Conservation (phyloP, 805 yeast genomes). For the Candida anglica region DNA sequence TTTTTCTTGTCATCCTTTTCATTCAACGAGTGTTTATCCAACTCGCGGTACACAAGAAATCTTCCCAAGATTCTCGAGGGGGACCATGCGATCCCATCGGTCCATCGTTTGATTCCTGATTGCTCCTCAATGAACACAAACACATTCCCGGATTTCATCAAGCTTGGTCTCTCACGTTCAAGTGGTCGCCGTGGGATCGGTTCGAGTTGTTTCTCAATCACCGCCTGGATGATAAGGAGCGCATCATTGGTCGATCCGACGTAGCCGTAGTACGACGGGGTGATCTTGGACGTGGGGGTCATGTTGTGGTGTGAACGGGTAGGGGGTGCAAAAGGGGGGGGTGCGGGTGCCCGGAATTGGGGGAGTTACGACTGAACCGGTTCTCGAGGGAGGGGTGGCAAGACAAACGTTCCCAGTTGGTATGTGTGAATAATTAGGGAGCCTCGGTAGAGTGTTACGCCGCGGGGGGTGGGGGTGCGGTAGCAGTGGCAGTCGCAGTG, state of each 20-base stretch:
- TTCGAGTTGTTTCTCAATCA: conserved; percentile 54
- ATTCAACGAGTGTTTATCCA: conserved; percentile 35
- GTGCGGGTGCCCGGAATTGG: too few relatives aligned
- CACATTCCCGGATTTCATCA: conserved; percentile 73
- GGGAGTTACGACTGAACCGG: too few relatives aligned
- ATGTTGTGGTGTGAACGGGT: too few relatives aligned
- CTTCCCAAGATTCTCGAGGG: conserved; percentile 86
- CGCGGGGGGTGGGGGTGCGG: too few relatives aligned
- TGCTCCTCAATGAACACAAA: conserved; percentile 82
- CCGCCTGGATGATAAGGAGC: conserved; percentile 74
- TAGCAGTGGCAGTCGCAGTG: too few relatives aligned
- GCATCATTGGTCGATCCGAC: conserved; percentile 84
- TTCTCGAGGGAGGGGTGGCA: too few relatives aligned
- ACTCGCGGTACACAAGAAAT: conserved; percentile 77
- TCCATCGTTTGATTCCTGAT: conserved; percentile 89
- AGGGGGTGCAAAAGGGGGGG: too few relatives aligned
- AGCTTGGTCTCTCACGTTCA: conserved; percentile 63
- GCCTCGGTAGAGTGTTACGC: too few relatives aligned
- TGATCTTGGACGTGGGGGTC: conserved; percentile 9
- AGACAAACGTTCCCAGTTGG: too few relatives aligned
- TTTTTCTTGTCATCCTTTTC: conserved; percentile 44
- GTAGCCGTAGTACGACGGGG: conserved; percentile 69
- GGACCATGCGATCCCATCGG: conserved; percentile 94
- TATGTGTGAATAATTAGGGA: too few relatives aligned
- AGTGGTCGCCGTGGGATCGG: conserved; percentile 76